Percentiles rank a stretch among this genome's conserved stretches.
These are phyloP conservation scores for Colletotrichum sp. DNA, from an alignment of 2,329 filamentous ascomycete genomes.

Conservation along the genomic window DNA sequence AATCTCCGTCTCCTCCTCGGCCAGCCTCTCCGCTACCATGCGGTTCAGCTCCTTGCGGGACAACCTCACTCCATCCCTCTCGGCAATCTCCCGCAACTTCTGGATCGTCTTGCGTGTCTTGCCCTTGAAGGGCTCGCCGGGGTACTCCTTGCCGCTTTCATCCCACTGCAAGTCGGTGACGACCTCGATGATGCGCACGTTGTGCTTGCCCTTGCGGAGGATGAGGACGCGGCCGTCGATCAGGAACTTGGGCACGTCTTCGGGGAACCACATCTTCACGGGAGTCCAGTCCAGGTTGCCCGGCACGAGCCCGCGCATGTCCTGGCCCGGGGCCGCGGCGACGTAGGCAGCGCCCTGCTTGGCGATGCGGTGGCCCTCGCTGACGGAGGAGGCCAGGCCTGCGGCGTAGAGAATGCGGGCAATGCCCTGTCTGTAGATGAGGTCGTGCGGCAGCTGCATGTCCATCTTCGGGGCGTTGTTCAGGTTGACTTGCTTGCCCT, in stretches of 20 bases:
- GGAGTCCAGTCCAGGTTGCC: slow-evolving; percentile 65
- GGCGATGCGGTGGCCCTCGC: slow-evolving; percentile 65
- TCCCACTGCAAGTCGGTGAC: slow-evolving; percentile 61
- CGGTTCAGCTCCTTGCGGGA: slow-evolving; percentile 30
- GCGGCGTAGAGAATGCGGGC: slow-evolving; percentile 63
- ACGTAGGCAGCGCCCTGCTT: slow-evolving; percentile 63
- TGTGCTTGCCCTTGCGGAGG: slow-evolving; percentile 68
- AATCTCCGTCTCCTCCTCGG: slow-evolving; percentile 24
- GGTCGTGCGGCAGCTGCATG: slow-evolving; percentile 62
- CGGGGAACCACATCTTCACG: slow-evolving; percentile 62
- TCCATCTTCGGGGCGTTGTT: slow-evolving; percentile 58
- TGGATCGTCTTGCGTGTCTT: slow-evolving; percentile 47
- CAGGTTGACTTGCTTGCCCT: slow-evolving; percentile 26
- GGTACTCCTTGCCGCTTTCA: slow-evolving; percentile 53
- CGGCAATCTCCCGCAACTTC: slow-evolving; percentile 39
- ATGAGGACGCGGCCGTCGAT: slow-evolving; percentile 65
- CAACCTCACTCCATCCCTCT: slow-evolving; percentile 30
- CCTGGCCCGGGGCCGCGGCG: slow-evolving; percentile 52
- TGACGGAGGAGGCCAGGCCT: slow-evolving; percentile 60
- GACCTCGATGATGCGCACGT: slow-evolving; percentile 65
- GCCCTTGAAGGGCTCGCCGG: slow-evolving; percentile 58
- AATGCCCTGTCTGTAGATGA: slow-evolving; percentile 60
- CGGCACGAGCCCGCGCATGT: slow-evolving; percentile 46
- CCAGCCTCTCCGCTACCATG: slow-evolving; percentile 29
- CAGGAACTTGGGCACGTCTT: slow-evolving; percentile 64